Evolutionary conservation across 352 stramenopile species (phyloP).

Genomic region (Phytophthora hybrid): DNA sequence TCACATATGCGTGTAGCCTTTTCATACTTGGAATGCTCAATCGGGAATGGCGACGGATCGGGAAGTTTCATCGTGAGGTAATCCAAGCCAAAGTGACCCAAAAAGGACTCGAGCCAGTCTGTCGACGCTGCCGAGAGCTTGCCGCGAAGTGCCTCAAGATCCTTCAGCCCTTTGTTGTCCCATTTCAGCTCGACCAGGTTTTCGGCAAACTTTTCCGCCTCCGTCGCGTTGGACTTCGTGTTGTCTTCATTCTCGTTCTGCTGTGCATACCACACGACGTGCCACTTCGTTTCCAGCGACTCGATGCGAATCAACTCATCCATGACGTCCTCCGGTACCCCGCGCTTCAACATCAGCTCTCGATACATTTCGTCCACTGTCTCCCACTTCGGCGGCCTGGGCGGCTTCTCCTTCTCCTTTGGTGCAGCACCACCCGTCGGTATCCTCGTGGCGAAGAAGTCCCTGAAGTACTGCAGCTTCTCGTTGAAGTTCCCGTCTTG

Average conservation of each 20-base stretch:
- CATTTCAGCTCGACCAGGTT: constrained; percentile 85
- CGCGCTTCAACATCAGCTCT: constrained; percentile 79
- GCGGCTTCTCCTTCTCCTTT: constrained; percentile 77
- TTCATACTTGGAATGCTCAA: constrained; percentile 84
- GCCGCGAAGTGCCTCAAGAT: constrained; percentile 71
- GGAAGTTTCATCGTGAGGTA: constrained; percentile 90
- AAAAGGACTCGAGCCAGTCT: constrained; percentile 83
- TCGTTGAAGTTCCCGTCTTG: constrained; percentile 87
- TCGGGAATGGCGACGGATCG: constrained; percentile 80
- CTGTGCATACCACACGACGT: constrained; percentile 86
- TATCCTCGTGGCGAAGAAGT: constrained; percentile 86
- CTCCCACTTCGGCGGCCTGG: constrained; percentile 62
- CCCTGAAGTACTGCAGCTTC: constrained; percentile 87
- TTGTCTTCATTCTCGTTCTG: constrained; percentile 83
- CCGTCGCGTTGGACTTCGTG: constrained; percentile 56
- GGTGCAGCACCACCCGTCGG: constrained; percentile 70
- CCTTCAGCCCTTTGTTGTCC: constrained; percentile 82
- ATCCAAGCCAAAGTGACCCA: constrained; percentile 79
- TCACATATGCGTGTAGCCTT: constrained; percentile 81
- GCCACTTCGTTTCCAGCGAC: constrained; percentile 86
- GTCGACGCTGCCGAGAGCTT: constrained; percentile 77
- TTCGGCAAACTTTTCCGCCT: constrained; percentile 77
- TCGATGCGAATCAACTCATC: constrained; percentile 88
- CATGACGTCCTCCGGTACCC: constrained; percentile 85
- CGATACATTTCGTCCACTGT: constrained; percentile 91